Evolutionary conservation across 805 yeast species (phyloP).

Genomic region (Starmerella apicola): DNA sequence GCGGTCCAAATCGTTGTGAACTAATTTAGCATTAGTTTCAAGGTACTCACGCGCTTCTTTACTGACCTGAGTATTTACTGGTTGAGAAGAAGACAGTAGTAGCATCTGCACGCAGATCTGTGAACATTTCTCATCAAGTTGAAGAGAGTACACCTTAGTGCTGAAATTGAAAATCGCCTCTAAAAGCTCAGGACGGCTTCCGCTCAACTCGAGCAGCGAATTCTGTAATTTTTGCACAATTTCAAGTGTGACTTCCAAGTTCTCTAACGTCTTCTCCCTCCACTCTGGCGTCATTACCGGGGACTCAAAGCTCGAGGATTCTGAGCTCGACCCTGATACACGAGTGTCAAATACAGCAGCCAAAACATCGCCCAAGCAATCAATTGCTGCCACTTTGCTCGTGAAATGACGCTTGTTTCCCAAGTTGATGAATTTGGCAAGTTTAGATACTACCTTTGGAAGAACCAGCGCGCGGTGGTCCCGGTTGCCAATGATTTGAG

Average conservation of each 20-base stretch:
- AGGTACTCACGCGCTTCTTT: too few relatives aligned
- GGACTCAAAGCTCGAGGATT: background rate
- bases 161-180: constrained; percentile 5
- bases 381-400: constrained; percentile 10
- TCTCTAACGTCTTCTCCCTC: constrained; percentile 4
- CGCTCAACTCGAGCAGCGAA: background rate
- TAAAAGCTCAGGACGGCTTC: constrained; percentile 7
- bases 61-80: too few relatives aligned
- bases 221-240: constrained; percentile 3
- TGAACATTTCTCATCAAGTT: background rate
- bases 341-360: constrained; percentile 1
- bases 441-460: constrained; percentile 17
- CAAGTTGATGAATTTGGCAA: constrained; percentile 11
- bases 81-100: constrained; percentile 9
- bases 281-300: constrained; percentile 8
- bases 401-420: constrained; percentile 12
- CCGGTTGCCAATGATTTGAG: constrained; percentile 6
- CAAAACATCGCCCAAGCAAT: constrained; percentile 3
- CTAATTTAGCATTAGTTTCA: too few relatives aligned
- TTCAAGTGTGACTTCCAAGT: constrained; percentile 3
- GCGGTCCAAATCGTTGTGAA: too few relatives aligned
- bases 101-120: constrained; percentile 6
- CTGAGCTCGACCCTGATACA: too few relatives aligned
- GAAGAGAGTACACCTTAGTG: background rate
- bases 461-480: constrained; percentile 15